A percentile compares a stretch with the other conserved stretches of the same genome.
Conservation (phyloP, 805 yeast species). For the Lipomyces chichibuensis region DNA sequence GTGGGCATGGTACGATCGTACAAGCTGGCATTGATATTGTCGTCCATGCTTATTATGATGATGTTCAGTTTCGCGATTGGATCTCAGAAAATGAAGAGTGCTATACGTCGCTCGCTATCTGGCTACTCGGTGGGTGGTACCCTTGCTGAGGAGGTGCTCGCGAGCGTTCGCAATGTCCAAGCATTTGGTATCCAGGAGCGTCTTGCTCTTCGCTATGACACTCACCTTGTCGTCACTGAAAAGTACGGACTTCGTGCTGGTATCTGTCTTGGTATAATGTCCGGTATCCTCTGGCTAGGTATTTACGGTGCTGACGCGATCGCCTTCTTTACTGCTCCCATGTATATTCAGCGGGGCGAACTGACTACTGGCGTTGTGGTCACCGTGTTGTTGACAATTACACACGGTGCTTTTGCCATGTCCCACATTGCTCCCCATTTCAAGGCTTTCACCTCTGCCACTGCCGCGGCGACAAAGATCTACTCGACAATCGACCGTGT, state of each 20-base stretch:
- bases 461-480: conserved; percentile 47
- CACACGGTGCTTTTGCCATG: conserved; percentile 49
- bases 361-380: conserved; percentile 34
- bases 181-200: conserved; percentile 50
- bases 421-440: conserved; percentile 49
- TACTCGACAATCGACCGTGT: conserved; percentile 49
- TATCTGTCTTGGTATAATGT: conserved; percentile 40
- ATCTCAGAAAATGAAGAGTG: conserved; percentile 36
- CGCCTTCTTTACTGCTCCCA: conserved; percentile 40
- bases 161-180: conserved; percentile 48
- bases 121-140: conserved; percentile 39
- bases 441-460: conserved; percentile 46
- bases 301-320: conserved; percentile 39
- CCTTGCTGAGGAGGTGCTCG: conserved; percentile 49
- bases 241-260: conserved; percentile 33
- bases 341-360: conserved; percentile 34
- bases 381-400: conserved; percentile 43
- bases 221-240: conserved; percentile 39
- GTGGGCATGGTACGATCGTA: conserved; percentile 47
- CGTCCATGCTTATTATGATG: conserved; percentile 44
- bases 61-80: conserved; percentile 35
- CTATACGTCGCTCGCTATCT: conserved; percentile 25
- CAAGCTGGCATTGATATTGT: conserved; percentile 46
- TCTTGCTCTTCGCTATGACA: conserved; percentile 43
- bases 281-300: conserved; percentile 37